Percentiles rank a stretch among this genome's conserved stretches.
Evolutionary conservation across 1,284 basidiomycete genomes (phyloP).

Genomic region (Omphalotus olearius): DNA sequence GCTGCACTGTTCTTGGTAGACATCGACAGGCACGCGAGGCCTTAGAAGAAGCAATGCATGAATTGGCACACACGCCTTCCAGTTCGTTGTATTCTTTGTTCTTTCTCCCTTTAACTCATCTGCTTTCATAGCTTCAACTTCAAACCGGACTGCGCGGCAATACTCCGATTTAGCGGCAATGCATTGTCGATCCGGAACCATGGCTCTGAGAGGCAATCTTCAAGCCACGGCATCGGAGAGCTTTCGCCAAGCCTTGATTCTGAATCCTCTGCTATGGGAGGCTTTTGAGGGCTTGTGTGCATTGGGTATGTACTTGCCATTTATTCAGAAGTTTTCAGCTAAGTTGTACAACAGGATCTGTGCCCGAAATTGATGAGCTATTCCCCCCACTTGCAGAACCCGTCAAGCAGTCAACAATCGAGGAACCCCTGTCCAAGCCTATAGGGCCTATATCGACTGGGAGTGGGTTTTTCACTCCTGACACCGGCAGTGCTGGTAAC

Average conservation of each 20-base stretch:
- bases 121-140: slow-evolving; percentile 42
- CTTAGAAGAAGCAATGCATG: slow-evolving; percentile 55
- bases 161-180: slow-evolving; percentile 66
- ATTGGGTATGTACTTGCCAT: slow-evolving; percentile 54
- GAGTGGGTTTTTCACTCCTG: slow-evolving; percentile 78
- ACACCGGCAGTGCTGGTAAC: slow-evolving; percentile 47
- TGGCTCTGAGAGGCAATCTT: slow-evolving; percentile 73
- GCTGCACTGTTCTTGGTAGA: slow-evolving; percentile 67
- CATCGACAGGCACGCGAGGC: slow-evolving; percentile 71
- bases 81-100: slow-evolving; percentile 30
- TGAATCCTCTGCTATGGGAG: slow-evolving; percentile 89
- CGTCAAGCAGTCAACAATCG: slow-evolving; percentile 43
- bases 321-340: slow-evolving; percentile 11
- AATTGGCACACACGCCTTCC: slow-evolving; percentile 45
- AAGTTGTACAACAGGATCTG: slow-evolving; percentile 43
- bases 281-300: slow-evolving; percentile 88
- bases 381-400: slow-evolving; percentile 65
- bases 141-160: slow-evolving; percentile 41
- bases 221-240: slow-evolving; percentile 66
- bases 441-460: slow-evolving; percentile 50
- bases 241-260: slow-evolving; percentile 68
- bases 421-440: slow-evolving; percentile 41
- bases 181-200: slow-evolving; percentile 64
- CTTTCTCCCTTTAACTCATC: slow-evolving; percentile 16
- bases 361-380: slow-evolving; percentile 64